Evolutionary conservation across 208 protist genomes (phyloP), one percentile per base, ranked within the genome.

Genomic region (Acanthamoeba castellanii): DNA sequence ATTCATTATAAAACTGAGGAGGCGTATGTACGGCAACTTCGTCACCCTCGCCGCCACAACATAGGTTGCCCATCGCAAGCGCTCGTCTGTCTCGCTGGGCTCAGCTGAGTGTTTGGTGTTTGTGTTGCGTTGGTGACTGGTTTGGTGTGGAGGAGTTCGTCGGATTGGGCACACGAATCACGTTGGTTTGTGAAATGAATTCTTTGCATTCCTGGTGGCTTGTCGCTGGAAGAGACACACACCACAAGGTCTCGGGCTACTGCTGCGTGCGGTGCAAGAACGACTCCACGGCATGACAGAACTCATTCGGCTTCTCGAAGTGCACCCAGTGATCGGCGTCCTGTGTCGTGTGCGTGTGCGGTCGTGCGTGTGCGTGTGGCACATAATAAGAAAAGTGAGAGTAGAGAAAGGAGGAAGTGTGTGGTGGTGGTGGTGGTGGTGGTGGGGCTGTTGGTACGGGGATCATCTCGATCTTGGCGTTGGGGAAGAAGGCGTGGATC

Each of bases 281-380:
- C 2, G 9, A 70, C 32, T 92, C 85, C 30, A 94, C 89, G 18
- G 37, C 45, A 9, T 52, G 2, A 37, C 42, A 57, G 47, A 94
- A 94, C 45, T 81, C 66, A 34, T 94, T 57, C 22, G 89, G 89
- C 89, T 94, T 74, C 20, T 78, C 89, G 57, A 94, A 94, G 68
- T 94, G 89, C 42, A 94, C 89, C 89, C 89, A 94, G 27, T 94
- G 89, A 27, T 81, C 66, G 4, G 89, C 89, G 27, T 94, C 89
- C 89, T 94, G 47, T 34, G 13, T 3, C 37, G 37, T 42, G 37
- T 42, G 37, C 37, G 37, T 42, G 37, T 42, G 37, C 37, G 37
- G 37, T 42, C 37, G 37, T 42, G 37, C 37, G 37, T n/a, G 30
- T 84, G 25, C 52, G 22, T n/a, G 25, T n/a, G 5, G 5, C 64